Evolutionary conservation across 2,329 filamentous ascomycete genomes (phyloP).

Genomic region (Aspergillus sp.): DNA sequence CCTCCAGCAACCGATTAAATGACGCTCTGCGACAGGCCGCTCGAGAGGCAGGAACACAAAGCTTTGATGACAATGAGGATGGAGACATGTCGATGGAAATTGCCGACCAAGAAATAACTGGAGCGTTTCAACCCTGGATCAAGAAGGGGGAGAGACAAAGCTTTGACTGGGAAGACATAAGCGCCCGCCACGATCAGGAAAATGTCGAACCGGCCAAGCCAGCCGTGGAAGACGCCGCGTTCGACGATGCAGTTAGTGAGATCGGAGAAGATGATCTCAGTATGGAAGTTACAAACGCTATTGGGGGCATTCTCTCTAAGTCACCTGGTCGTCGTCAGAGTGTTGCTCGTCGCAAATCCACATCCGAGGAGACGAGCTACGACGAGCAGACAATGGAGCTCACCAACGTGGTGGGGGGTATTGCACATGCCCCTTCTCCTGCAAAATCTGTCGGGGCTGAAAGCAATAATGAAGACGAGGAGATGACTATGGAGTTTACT

Average conservation of each 20-base stretch:
- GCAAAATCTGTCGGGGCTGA: slow-evolving; percentile 27
- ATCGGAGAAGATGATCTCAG: slow-evolving; percentile 69
- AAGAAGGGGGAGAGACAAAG: slow-evolving; percentile 43
- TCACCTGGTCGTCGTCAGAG: slow-evolving; percentile 33
- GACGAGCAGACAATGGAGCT: slow-evolving; percentile 50
- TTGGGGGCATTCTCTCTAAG: slow-evolving; percentile 72
- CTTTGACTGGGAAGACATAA: slow-evolving; percentile 45
- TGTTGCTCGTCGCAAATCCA: slow-evolving; percentile 44
- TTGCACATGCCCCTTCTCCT: slow-evolving; percentile 28
- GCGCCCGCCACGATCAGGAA: slow-evolving; percentile 45
- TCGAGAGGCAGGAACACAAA: slow-evolving; percentile 70
- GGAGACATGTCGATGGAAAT: slow-evolving; percentile 80
- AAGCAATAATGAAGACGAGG: slow-evolving; percentile 42
- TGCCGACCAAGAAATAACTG: slow-evolving; percentile 59
- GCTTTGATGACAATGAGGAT: slow-evolving; percentile 58
- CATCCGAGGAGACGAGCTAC: slow-evolving; percentile 45
- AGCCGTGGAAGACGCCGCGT: slow-evolving; percentile 4
- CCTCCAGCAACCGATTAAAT: slow-evolving; percentile 73
- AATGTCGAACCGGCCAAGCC: slow-evolving; percentile 40
- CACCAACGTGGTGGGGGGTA: slow-evolving; percentile 45
- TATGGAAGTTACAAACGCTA: slow-evolving; percentile 86
- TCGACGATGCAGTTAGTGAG: slow-evolving; percentile 33
- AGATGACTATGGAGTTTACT: slow-evolving; percentile 51
- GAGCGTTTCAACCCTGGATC: slow-evolving; percentile 51
- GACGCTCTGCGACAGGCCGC: slow-evolving; percentile 75